Conservation (phyloP, 345 rosid species). For the Aurinia saxatilis region DNA sequence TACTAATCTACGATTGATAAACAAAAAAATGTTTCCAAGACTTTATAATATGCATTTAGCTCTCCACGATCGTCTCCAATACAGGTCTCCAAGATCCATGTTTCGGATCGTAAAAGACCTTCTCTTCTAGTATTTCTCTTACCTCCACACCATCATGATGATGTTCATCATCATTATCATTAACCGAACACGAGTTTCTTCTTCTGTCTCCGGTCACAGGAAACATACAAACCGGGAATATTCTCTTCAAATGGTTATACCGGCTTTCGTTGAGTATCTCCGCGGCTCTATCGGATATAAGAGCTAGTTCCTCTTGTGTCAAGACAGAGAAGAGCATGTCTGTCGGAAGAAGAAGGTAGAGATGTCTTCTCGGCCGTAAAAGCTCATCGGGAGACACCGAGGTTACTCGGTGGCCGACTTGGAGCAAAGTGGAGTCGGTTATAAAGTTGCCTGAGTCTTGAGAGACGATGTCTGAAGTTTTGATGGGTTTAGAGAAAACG, state of each 20-base stretch:
- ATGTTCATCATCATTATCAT: background rate
- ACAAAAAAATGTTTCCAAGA: background rate
- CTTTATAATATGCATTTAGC: slow-evolving; percentile 7
- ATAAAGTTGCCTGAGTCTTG: slow-evolving; percentile 14
- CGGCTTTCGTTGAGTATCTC: slow-evolving; percentile 20
- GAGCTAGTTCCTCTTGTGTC: slow-evolving; percentile 28
- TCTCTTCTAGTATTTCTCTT: slow-evolving; percentile 21
- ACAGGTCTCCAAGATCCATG: slow-evolving; percentile 32
- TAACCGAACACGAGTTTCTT: slow-evolving; percentile 14
- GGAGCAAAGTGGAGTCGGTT: slow-evolving; percentile 26
- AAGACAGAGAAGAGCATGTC: slow-evolving; percentile 32
- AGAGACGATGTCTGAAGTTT: slow-evolving; percentile 21
- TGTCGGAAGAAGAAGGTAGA: slow-evolving; percentile 25
- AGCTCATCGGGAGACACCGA: slow-evolving; percentile 10
- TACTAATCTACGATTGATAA: background rate
- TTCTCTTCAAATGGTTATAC: slow-evolving; percentile 26
- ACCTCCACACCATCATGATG: slow-evolving; percentile 11
- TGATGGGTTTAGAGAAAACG: slow-evolving; percentile 21
- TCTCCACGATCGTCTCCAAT: slow-evolving; percentile 31
- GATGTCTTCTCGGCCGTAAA: slow-evolving; percentile 24
- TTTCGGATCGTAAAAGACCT: slow-evolving; percentile 15
- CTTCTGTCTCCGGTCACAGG: slow-evolving; percentile 13
- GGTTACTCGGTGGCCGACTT: slow-evolving; percentile 24
- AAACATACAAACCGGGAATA: slow-evolving; percentile 30
- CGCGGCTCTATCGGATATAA: slow-evolving; percentile 24